Conservation (phyloP, 495 filamentous ascomycete species). For the Aspergillus coremiiformis region DNA sequence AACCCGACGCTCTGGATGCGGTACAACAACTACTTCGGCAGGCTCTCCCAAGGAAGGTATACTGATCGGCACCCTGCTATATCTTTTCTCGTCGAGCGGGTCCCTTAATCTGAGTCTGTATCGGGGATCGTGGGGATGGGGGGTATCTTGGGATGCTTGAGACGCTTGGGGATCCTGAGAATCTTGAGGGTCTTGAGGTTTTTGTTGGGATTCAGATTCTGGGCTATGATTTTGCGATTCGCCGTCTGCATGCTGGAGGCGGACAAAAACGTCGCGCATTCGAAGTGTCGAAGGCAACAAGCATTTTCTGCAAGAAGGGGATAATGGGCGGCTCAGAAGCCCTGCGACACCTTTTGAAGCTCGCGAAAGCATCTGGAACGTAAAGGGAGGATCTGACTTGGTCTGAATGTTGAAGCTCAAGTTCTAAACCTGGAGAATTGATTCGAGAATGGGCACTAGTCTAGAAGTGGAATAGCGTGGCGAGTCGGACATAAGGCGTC, state of each 20-base stretch:
- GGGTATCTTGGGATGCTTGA: too few species aligned
- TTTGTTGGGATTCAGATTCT: not conserved
- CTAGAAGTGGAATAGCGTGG: not conserved
- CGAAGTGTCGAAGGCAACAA: constrained; percentile 1
- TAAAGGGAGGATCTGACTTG: not conserved
- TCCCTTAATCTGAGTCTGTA: constrained; percentile 1
- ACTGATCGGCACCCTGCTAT: constrained; percentile 18
- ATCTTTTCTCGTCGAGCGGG: not conserved
- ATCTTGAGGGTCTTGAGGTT: too few species aligned
- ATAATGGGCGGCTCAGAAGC: constrained; percentile 10
- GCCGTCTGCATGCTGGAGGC: constrained; percentile 17
- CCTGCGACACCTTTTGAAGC: constrained; percentile 11
- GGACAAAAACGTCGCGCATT: constrained; percentile 11
- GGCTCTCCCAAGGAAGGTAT: constrained; percentile 36
- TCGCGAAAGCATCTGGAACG: constrained; percentile 24
- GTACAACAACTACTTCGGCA: constrained; percentile 36
- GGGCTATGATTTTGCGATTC: not conserved
- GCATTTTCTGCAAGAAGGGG: constrained; percentile 5
- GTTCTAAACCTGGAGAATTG: not conserved
- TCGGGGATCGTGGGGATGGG: not conserved
- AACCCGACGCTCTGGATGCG: constrained; percentile 11
- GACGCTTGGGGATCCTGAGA: too few species aligned
- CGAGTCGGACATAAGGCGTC: too few species aligned
- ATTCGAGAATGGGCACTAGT: constrained; percentile 2
- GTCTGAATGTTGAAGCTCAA: not conserved